These are phyloP conservation scores for Auriculariales sp. DNA, from an alignment of 768 basidiomycete species.

Conservation along the genomic window DNA sequence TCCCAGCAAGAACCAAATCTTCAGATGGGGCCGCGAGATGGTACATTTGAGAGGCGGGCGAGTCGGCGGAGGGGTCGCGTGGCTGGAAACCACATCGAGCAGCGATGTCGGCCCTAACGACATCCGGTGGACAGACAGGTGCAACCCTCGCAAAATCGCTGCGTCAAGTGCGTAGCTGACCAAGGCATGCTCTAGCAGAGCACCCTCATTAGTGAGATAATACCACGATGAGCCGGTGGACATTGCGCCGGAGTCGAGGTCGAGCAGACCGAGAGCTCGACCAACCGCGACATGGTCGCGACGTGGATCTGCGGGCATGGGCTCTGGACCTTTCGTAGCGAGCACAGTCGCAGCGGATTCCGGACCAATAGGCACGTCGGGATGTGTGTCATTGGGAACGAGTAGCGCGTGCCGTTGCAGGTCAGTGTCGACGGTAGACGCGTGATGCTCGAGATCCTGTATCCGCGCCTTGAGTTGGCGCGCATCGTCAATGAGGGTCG, in stretches of 20 bases:
- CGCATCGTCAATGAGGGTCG: conserved; percentile 25
- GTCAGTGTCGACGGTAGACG: conserved; percentile 40
- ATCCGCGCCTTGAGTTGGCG: conserved; percentile 51
- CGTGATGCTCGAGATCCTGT: conserved; percentile 35
- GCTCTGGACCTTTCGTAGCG: conserved; percentile 52
- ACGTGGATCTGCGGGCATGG: conserved; percentile 29
- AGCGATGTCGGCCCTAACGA: conserved; percentile 78
- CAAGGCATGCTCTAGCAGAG: conserved; percentile 75
- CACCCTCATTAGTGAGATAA: conserved; percentile 72
- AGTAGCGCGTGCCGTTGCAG: conserved; percentile 53
- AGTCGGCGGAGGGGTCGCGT: conserved; percentile 52
- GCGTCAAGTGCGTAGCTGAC: conserved; percentile 74
- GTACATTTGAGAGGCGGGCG: conserved; percentile 63
- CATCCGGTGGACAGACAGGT: conserved; percentile 81
- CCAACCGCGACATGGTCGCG: conserved; percentile 70
- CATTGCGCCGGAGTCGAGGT: conserved; percentile 63
- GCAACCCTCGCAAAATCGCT: conserved; percentile 69
- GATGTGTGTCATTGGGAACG: conserved; percentile 84
- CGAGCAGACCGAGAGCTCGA: conserved; percentile 49
- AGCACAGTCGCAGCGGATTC: conserved; percentile 56
- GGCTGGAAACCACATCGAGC: conserved; percentile 88
- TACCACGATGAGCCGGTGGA: conserved; percentile 90
- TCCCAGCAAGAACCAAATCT: conserved; percentile 80
- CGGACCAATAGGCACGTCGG: conserved; percentile 58
- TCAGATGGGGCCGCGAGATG: conserved; percentile 32